A percentile compares a stretch with the other conserved stretches of the same genome.
These are phyloP conservation scores for Lachancea nothofagi DNA, from an alignment of 805 yeast species.

Conservation along the genomic window DNA sequence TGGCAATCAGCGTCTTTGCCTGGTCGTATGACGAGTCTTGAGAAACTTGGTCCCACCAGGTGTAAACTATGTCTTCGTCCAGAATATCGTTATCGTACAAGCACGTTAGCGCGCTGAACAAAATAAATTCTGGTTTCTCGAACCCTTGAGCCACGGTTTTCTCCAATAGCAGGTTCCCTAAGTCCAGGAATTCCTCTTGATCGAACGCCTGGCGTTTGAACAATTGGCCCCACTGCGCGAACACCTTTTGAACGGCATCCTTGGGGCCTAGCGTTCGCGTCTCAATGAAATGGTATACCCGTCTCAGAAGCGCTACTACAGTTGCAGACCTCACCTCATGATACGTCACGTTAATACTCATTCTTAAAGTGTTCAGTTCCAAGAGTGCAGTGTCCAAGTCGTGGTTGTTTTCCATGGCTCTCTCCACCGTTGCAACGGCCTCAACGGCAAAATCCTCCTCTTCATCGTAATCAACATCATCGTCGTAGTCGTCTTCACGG, in stretches of 20 bases:
- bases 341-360: slow-evolving; percentile 95
- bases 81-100: slow-evolving; percentile 78
- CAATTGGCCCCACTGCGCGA: slow-evolving; percentile 75
- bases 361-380: slow-evolving; percentile 88
- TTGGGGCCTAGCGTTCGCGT: slow-evolving; percentile 73
- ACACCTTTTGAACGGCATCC: slow-evolving; percentile 71
- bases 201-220: slow-evolving; percentile 84
- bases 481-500: slow-evolving; percentile 35
- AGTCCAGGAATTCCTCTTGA: slow-evolving; percentile 68
- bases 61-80: slow-evolving; percentile 71
- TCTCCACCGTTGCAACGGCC: slow-evolving; percentile 87
- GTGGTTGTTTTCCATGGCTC: slow-evolving; percentile 90
- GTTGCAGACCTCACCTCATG: slow-evolving; percentile 89
- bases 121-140: slow-evolving; percentile 33
- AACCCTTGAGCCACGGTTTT: slow-evolving; percentile 22
- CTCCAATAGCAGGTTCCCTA: slow-evolving; percentile 45
- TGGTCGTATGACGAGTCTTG: slow-evolving; percentile 40
- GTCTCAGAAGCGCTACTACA: slow-evolving; percentile 58
- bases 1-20: slow-evolving; percentile 53
- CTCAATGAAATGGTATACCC: slow-evolving; percentile 66
- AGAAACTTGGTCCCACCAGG: slow-evolving; percentile 66
- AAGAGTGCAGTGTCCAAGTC: slow-evolving; percentile 87
- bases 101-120: slow-evolving; percentile 42
- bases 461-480: slow-evolving; percentile 41
- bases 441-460: slow-evolving; percentile 81